Percentiles rank a stretch among this genome's conserved stretches.
These are phyloP conservation scores for Exophiala phaeomuriformis DNA, from an alignment of 2,329 filamentous ascomycete species.

Conservation along the genomic window DNA sequence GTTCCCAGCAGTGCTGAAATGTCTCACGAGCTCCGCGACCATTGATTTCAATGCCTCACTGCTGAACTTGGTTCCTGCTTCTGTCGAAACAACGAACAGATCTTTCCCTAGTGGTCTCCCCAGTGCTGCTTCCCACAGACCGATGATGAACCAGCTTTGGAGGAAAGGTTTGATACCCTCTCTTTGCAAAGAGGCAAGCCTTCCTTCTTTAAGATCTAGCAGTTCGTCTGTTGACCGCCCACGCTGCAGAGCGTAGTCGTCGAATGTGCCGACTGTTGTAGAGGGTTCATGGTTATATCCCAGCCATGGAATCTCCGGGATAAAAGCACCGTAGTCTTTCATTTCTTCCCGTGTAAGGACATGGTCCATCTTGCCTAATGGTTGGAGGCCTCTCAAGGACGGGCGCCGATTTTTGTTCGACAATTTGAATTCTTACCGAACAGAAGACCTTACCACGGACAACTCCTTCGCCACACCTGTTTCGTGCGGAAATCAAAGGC, in stretches of 20 bases:
- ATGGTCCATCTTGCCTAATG: conserved; percentile 2
- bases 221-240: conserved; percentile 1
- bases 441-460: too few relatives aligned
- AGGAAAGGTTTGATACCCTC: conserved; percentile 2
- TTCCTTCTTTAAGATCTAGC: conserved; percentile 6
- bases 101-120: conserved; percentile 2
- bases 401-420: too few relatives aligned
- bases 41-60: neutral
- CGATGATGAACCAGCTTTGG: conserved; percentile 9
- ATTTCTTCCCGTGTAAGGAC: conserved; percentile 2
- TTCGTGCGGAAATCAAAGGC: too few relatives aligned
- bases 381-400: neutral
- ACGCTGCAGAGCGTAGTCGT: conserved; percentile 8
- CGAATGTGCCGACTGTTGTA: neutral
- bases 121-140: conserved; percentile 7
- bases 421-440: too few relatives aligned
- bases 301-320: conserved; percentile 7
- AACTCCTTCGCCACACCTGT: too few relatives aligned
- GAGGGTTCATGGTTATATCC: conserved; percentile 7
- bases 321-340: neutral
- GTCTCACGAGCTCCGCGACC: neutral
- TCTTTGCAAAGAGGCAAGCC: neutral
- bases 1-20: neutral
- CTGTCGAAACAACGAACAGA: neutral
- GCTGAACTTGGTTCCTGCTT: neutral